Base-by-base conservation (phyloP, 441 rosid genomes). In the Euphorbia corollata region DNA sequence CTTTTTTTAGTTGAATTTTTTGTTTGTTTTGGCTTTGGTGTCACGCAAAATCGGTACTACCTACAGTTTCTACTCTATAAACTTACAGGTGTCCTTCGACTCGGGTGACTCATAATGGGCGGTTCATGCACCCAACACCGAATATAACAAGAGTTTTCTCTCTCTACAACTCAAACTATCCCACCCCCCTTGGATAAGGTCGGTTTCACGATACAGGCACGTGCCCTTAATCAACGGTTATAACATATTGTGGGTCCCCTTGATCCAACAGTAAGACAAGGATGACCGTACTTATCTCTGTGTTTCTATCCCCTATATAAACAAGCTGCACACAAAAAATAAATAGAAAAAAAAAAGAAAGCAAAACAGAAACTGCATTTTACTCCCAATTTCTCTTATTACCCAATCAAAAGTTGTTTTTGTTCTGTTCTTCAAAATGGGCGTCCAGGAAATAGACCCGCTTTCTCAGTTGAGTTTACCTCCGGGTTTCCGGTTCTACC, bases 401-500 rank as follows among this genome's bases (percentile, higher is more conserved):
- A 27, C 0, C 56, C 68, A 19, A 64, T 10, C 38, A 18, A 19
- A 13, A 9, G 7, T 41, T 38, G 41, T 38, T 24, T 48, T 24
- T 22, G 30, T 8, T 11, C 43, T 18, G 48, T 45, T 48, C 4
- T 41, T 12, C 6, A 60, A 72, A 60, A 93, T 93, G 99, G 95
- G 92, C 18, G 63, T 93, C 0, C 82, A 71, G 48, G 88, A 83
- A 68, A 80, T 68, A 5, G 89, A 93, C 71, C 90, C 95, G 50
- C 79, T 91, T 24, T 61, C 91, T 68, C 93, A 87, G 23, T 72
- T 93, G 65, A 87, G 94, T 73, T 84, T 94, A 72, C 97, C 99
- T 7, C 99, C 99, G 64, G 99, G 99, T 63, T 91, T 94, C 50
- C 87, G 99, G 72, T 94, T 94, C 72, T 86, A 80, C 81, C 99